phyloP scores from a whole-genome alignment of 1,139 yeast genomes.

The Diutina scorzettiae region DNA sequence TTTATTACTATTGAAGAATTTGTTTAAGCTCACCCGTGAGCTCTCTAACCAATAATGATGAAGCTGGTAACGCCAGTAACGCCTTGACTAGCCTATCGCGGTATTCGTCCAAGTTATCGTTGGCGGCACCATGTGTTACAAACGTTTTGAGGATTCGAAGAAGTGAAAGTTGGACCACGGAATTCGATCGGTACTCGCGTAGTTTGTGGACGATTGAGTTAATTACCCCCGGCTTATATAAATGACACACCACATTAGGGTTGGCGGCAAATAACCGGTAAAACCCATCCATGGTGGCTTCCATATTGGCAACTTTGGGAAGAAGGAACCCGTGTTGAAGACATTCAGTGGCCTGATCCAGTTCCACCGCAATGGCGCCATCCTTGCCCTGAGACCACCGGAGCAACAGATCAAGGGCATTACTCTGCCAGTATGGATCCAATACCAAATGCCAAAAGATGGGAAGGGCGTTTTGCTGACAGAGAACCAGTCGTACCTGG shows the following conservation, averaged over 20 bases:
- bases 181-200: constrained; percentile 16
- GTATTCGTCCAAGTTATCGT: neutral
- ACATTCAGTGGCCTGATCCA: constrained; percentile 20
- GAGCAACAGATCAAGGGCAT: constrained; percentile 48
- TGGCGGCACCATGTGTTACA: neutral
- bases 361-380: constrained; percentile 14
- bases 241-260: constrained; percentile 12
- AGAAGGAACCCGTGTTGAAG: constrained; percentile 28
- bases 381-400: constrained; percentile 26
- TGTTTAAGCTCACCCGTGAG: constrained; percentile 2
- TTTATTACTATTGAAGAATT: neutral
- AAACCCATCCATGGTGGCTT: constrained; percentile 28
- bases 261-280: constrained; percentile 20
- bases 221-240: constrained; percentile 20
- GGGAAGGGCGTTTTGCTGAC: constrained; percentile 29
- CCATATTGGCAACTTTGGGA: constrained; percentile 28
- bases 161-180: constrained; percentile 14
- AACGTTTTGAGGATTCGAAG: constrained; percentile 2
- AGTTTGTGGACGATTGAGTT: constrained; percentile 22
- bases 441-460: constrained; percentile 36
- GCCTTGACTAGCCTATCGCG: neutral
- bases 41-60: constrained; percentile 1
- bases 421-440: constrained; percentile 63
- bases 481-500: constrained; percentile 24
- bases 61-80: neutral